phyloP scores from a whole-genome alignment of 768 basidiomycete species.

The Tubosaeta sp. region DNA sequence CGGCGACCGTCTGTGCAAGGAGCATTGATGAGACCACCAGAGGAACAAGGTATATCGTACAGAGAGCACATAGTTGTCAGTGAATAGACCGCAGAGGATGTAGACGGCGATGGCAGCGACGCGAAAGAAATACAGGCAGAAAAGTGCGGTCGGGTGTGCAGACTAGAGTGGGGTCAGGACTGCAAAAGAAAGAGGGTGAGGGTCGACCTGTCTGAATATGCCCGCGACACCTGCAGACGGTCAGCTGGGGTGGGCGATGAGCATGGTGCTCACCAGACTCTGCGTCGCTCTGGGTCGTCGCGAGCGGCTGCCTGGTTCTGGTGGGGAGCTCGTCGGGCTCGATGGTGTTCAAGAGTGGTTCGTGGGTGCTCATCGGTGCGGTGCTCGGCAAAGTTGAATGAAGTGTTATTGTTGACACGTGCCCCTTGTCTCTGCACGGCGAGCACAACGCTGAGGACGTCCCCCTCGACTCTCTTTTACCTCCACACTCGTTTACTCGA shows the following conservation, averaged over 20 bases:
- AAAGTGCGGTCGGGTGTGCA: constrained; percentile 76
- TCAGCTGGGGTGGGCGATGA: constrained; percentile 3
- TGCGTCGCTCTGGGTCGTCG: constrained; percentile 58
- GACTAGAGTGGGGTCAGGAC: constrained; percentile 45
- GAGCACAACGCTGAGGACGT: constrained; percentile 12
- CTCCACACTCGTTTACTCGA: constrained; percentile 1
- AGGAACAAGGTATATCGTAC: constrained; percentile 41
- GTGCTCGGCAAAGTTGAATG: constrained; percentile 2
- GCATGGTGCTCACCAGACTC: constrained; percentile 57
- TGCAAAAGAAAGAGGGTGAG: constrained; percentile 4
- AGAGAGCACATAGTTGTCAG: constrained; percentile 88
- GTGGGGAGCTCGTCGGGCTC: constrained; percentile 71
- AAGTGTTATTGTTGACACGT: constrained; percentile 12
- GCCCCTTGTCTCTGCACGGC: constrained; percentile 9
- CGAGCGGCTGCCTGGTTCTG: constrained; percentile 40
- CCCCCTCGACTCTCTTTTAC: background rate
- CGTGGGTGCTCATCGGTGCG: constrained; percentile 51
- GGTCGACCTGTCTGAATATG: constrained; percentile 70
- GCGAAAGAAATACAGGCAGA: constrained; percentile 87
- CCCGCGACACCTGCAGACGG: constrained; percentile 55
- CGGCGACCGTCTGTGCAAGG: constrained; percentile 66
- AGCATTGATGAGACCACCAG: background rate
- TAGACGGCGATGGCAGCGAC: constrained; percentile 87
- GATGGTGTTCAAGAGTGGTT: constrained; percentile 75
- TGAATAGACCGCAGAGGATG: constrained; percentile 88